Conservation (phyloP, 2,329 filamentous ascomycete genomes). For the Emericellopsis atlantica region DNA sequence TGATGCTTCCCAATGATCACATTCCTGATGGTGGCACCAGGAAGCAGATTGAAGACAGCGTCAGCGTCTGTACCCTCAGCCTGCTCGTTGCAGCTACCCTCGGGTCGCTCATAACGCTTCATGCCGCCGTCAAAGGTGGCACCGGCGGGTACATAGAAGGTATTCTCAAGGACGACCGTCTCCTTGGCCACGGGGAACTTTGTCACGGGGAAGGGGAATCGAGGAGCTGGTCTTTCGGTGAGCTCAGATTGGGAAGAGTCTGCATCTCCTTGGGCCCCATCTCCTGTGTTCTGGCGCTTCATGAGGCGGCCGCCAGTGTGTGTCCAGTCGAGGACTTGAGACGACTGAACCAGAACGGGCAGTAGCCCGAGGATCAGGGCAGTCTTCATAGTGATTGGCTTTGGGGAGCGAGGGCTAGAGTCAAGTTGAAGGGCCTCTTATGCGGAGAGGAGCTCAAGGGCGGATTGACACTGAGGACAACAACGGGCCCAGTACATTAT, state of each 20-base stretch:
- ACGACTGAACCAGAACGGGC: constrained; percentile 6
- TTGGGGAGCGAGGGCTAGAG: not conserved
- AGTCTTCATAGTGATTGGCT: constrained; percentile 9
- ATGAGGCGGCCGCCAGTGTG: constrained; percentile 6
- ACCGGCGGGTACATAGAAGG: constrained; percentile 18
- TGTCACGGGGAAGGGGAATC: constrained; percentile 15
- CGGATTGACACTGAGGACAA: not conserved
- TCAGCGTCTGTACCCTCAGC: constrained; percentile 27
- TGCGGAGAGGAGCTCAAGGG: not conserved
- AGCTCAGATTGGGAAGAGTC: constrained; percentile 14
- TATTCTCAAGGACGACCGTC: constrained; percentile 11
- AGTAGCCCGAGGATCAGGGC: constrained; percentile 9
- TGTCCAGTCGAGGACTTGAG: constrained; percentile 6
- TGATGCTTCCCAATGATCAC: constrained; percentile 25
- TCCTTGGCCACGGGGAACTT: constrained; percentile 15
- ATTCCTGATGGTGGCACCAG: constrained; percentile 21
- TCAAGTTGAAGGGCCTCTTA: not conserved
- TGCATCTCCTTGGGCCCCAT: constrained; percentile 8
- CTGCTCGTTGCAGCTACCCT: constrained; percentile 28
- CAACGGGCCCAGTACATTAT: not conserved
- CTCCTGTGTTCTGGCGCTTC: constrained; percentile 9
- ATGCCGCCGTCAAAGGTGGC: constrained; percentile 20
- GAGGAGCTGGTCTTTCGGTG: constrained; percentile 12
- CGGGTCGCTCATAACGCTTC: constrained; percentile 23
- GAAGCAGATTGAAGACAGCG: constrained; percentile 21